Percentiles rank a stretch among this genome's conserved stretches.
Evolutionary conservation across 2,329 filamentous ascomycete species (phyloP).

Genomic region (Corynespora cassiicola): DNA sequence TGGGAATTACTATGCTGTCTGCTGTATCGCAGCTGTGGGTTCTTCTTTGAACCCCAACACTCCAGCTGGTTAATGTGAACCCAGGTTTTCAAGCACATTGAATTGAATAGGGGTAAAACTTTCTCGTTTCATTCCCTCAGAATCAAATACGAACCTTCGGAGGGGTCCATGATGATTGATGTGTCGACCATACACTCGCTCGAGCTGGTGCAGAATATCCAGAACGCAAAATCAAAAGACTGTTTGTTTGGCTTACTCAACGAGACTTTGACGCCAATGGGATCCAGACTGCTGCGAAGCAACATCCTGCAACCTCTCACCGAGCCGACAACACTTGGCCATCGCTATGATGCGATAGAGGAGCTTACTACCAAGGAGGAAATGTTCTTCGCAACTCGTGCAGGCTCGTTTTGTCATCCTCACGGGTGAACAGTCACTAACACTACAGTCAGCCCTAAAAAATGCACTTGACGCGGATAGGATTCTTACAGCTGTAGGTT

Average conservation of each 20-base stretch:
- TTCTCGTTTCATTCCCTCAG: constrained; percentile 83
- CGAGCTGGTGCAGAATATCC: constrained; percentile 88
- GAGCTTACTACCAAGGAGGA: constrained; percentile 84
- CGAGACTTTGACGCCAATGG: constrained; percentile 87
- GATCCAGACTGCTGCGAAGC: constrained; percentile 78
- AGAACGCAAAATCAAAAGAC: constrained; percentile 77
- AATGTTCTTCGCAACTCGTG: constrained; percentile 79
- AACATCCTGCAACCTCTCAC: constrained; percentile 91
- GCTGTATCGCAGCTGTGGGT: constrained; percentile 83
- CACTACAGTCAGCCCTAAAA: constrained; percentile 68
- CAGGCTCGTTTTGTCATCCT: constrained; percentile 57
- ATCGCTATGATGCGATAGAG: constrained; percentile 81
- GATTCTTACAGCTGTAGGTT: constrained; percentile 72
- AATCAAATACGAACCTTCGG: constrained; percentile 84
- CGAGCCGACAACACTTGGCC: constrained; percentile 68
- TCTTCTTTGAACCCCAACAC: constrained; percentile 58
- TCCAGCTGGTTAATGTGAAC: constrained; percentile 5
- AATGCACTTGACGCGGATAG: constrained; percentile 80
- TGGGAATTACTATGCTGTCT: constrained; percentile 86
- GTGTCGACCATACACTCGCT: constrained; percentile 84
- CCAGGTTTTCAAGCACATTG: constrained; percentile 81
- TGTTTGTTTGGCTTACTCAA: constrained; percentile 87
- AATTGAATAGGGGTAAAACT: constrained; percentile 69
- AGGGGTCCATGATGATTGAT: constrained; percentile 96
- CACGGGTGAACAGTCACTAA: too few relatives aligned